Evolutionary conservation across 2,329 filamentous ascomycete species (phyloP).

Genomic region (Cladosporium sp.): DNA sequence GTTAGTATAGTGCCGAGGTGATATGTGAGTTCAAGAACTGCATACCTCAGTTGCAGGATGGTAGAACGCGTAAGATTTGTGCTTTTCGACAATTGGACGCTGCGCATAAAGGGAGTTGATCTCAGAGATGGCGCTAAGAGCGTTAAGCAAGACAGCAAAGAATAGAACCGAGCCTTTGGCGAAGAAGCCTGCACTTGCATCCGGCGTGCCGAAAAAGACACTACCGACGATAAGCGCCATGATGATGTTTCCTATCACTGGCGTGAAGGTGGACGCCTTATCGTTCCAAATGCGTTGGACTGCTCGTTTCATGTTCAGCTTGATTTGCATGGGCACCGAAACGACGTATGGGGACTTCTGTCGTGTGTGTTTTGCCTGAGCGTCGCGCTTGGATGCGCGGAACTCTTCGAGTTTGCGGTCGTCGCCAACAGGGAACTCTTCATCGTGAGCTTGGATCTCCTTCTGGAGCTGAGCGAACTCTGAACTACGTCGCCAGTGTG

Average conservation of each 20-base stretch:
- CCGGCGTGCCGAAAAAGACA: conserved; percentile 52
- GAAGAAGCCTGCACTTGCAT: conserved; percentile 50
- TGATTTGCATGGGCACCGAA: conserved; percentile 51
- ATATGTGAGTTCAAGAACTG: not conserved
- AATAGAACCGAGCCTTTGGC: conserved; percentile 55
- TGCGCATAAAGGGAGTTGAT: conserved; percentile 60
- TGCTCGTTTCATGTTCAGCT: conserved; percentile 45
- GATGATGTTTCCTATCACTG: conserved; percentile 46
- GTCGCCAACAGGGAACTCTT: conserved; percentile 41
- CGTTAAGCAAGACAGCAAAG: conserved; percentile 57
- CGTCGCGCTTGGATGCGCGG: conserved; percentile 45
- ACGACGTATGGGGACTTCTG: conserved; percentile 56
- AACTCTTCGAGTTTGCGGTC: conserved; percentile 40
- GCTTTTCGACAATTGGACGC: conserved; percentile 45
- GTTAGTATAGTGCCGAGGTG: too few species aligned
- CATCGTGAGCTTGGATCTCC: conserved; percentile 50
- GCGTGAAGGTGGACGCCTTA: conserved; percentile 44
- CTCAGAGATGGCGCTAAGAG: conserved; percentile 54
- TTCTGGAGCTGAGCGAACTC: conserved; percentile 40
- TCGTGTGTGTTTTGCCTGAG: conserved; percentile 51
- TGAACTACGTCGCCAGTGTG: conserved; percentile 44
- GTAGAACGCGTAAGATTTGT: conserved; percentile 39
- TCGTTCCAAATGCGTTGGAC: conserved; percentile 53
- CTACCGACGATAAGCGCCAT: conserved; percentile 59
- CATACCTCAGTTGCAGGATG: conserved; percentile 22